These are phyloP conservation scores for Aspergillus ustus DNA, from an alignment of 2,329 filamentous ascomycete genomes.

Conservation along the genomic window DNA sequence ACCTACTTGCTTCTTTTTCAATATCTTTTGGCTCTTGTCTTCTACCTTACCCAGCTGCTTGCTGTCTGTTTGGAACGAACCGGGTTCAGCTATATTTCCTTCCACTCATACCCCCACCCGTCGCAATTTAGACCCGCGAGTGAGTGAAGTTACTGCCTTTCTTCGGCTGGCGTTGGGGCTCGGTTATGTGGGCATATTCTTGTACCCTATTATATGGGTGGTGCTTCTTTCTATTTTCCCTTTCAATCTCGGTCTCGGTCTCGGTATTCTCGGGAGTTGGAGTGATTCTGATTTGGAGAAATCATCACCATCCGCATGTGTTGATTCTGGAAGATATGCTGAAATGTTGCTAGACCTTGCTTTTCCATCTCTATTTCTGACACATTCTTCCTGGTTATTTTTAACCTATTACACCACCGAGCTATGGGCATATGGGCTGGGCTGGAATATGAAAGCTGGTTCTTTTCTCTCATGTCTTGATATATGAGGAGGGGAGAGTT, in stretches of 20 bases:
- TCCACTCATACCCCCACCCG: not conserved
- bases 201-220: conserved; percentile 32
- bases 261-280: not conserved
- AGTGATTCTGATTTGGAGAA: not conserved
- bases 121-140: conserved; percentile 1
- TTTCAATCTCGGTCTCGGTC: not conserved
- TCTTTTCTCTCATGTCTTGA: conserved; percentile 3
- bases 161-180: not conserved
- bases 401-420: not conserved
- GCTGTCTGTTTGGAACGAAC: conserved; percentile 18
- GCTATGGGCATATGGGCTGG: conserved; percentile 8
- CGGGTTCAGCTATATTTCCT: conserved; percentile 17
- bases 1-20: conserved; percentile 16
- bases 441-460: not conserved
- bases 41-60: not conserved
- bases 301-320: not conserved
- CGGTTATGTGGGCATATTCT: conserved; percentile 22
- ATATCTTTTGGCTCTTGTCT: conserved; percentile 18
- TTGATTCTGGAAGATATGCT: conserved; percentile 10
- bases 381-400: conserved; percentile 16
- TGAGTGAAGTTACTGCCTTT: not conserved
- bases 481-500: not conserved
- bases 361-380: conserved; percentile 16
- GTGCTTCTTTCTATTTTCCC: not conserved
- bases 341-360: conserved; percentile 14